Evolutionary conservation across 78 protist species (phyloP), one percentile per base, ranked within the genome.

Genomic region (Cavenderia fasciculata): DNA sequence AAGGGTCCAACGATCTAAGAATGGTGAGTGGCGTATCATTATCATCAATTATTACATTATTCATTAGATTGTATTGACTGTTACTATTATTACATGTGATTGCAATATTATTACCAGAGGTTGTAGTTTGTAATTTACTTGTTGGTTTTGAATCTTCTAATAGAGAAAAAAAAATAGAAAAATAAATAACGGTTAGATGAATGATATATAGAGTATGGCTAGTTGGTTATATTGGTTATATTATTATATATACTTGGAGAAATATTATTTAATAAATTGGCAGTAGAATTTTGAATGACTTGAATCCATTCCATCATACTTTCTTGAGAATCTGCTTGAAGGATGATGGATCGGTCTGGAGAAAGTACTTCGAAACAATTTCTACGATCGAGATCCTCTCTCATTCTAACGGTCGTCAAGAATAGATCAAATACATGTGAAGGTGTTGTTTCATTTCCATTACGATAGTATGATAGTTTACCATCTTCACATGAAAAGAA

Each of bases 291-390:
- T 70, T 87, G 93, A 33, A 87, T n/a, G 0, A 71, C 84, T n/a
- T 75, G 85, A 2, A 87, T 46, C 93, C 93, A 87, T 47, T 87
- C 93, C 49, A 56, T 78, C 93, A 87, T 73, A 68, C 78, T 74
- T 59, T 87, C 93, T 11, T 62, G 29, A 11, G 69, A 66, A 23
- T 87, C 93, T 1, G 93, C 93, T 23, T 66, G 77, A 4, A 87
- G 70, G 4, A 87, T 47, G 18, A 87, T 40, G 16, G 87, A 87
- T 29, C 86, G 62, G 49, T 87, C 93, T 0, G 93, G 93, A 59
- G 93, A 87, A 11, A 87, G 31, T 23, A 87, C 38, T 63, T 87
- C 93, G 29, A 87, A 87, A 51, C 93, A 87, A 61, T 77, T 59
- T 49, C 93, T 73, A 62, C 86, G 59, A 46, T 87, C 93, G 6